These are phyloP conservation scores for Cryphonectria carpinicola DNA, from an alignment of 2,329 filamentous ascomycete species.

Conservation along the genomic window DNA sequence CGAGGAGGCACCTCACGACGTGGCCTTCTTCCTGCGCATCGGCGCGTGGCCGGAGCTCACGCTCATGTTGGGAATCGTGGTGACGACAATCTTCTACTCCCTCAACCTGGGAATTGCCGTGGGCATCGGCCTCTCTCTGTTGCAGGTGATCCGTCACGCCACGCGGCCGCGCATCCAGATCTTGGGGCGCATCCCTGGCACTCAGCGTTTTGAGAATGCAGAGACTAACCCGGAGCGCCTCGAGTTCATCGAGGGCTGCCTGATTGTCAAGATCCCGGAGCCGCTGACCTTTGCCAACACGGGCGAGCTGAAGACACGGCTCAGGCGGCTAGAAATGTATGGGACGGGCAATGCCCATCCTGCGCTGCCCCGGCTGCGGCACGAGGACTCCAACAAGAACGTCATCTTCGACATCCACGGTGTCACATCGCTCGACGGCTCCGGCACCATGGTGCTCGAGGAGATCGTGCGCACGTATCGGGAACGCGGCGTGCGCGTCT, in stretches of 20 bases:
- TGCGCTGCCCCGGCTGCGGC: constrained; percentile 77
- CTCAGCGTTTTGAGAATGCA: constrained; percentile 83
- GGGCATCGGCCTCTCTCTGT: constrained; percentile 85
- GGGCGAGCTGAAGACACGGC: constrained; percentile 81
- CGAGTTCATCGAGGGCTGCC: constrained; percentile 87
- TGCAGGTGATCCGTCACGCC: constrained; percentile 87
- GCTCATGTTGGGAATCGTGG: constrained; percentile 88
- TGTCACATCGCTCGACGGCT: constrained; percentile 93
- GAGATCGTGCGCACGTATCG: constrained; percentile 86
- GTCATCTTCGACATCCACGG: constrained; percentile 97
- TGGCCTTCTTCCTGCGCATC: constrained; percentile 86
- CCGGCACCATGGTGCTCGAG: constrained; percentile 84
- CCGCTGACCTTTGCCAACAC: constrained; percentile 97
- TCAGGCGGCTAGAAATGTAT: constrained; percentile 85
- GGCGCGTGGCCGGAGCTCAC: constrained; percentile 83
- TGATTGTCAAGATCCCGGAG: constrained; percentile 98
- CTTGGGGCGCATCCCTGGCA: constrained; percentile 83
- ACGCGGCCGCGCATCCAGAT: constrained; percentile 96
- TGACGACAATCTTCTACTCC: constrained; percentile 93
- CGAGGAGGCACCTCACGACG: constrained; percentile 92
- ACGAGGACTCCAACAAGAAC: constrained; percentile 82
- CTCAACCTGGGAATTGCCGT: constrained; percentile 91
- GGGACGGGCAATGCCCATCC: constrained; percentile 86
- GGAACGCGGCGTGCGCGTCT: constrained; percentile 75
- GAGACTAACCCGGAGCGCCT: constrained; percentile 72